Percentiles rank a stretch among this genome's conserved stretches.
Evolutionary conservation across 805 yeast genomes (phyloP).

Genomic region (Candida ovalis): DNA sequence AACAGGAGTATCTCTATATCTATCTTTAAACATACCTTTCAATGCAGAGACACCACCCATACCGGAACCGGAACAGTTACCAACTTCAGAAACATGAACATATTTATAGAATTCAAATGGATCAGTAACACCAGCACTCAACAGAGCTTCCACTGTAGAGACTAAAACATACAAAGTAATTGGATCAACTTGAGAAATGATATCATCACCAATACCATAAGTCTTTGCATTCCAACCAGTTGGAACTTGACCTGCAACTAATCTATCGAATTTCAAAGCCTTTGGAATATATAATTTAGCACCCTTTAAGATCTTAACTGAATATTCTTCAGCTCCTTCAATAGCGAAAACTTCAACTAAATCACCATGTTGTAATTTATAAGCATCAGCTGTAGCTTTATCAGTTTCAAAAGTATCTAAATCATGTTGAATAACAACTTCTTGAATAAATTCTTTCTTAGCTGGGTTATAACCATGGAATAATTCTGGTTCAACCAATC

Average conservation of each 20-base stretch:
- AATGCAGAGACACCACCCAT: slow-evolving; percentile 99
- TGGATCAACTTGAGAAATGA: slow-evolving; percentile 92
- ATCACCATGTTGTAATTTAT: slow-evolving; percentile 90
- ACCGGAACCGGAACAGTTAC: slow-evolving; percentile 99
- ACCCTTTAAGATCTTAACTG: slow-evolving; percentile 89
- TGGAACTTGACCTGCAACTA: slow-evolving; percentile 92
- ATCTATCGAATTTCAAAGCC: slow-evolving; percentile 67
- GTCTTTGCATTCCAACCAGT: slow-evolving; percentile 96
- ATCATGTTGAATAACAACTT: slow-evolving; percentile 94
- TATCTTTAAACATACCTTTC: slow-evolving; percentile 96
- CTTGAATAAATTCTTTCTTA: slow-evolving; percentile 90
- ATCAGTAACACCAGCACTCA: slow-evolving; percentile 93
- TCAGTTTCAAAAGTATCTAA: slow-evolving; percentile 94
- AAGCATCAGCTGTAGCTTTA: slow-evolving; percentile 92
- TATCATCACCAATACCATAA: slow-evolving; percentile 94
- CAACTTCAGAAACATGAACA: slow-evolving; percentile 97
- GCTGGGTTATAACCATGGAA: slow-evolving; percentile 93
- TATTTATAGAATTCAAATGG: slow-evolving; percentile 98
- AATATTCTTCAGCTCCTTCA: slow-evolving; percentile 86
- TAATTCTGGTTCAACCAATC: slow-evolving; percentile 93
- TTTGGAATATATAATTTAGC: slow-evolving; percentile 90
- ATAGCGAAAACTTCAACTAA: slow-evolving; percentile 88
- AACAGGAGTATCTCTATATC: slow-evolving; percentile 88
- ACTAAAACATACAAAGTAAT: slow-evolving; percentile 90
- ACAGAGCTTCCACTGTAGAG: slow-evolving; percentile 90